Evolutionary conservation across 768 basidiomycete species (phyloP), one percentile per base, ranked within the genome.

Genomic region (Phaeotremella fagi): DNA sequence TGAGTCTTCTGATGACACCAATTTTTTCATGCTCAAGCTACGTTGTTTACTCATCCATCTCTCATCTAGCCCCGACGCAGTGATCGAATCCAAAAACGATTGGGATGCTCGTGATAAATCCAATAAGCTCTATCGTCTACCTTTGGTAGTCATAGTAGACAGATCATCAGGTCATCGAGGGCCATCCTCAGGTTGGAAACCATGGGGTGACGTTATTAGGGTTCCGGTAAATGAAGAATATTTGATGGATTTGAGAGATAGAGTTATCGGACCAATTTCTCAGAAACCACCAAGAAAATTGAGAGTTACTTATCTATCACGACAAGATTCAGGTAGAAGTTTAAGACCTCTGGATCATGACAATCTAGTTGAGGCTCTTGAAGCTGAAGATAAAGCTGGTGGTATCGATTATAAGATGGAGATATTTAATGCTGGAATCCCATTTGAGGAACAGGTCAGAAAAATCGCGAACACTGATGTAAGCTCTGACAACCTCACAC

Each of bases 121-220:
- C 12, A 20, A 38, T 6, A 44, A 50, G 38, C 20, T 54, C 3
- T 63, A 57, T 37, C 56, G 48, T 1, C 49, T 63, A 31, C 54
- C 59, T 5, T 45, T 51, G 20, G 54, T 53, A 18, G 36, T 55
- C 24, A 50, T 66, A 23, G 55, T 55, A 12, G 63, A 65, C 46
- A 56, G 67, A 31, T 25, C 50, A 42, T 57, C 47, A 0, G 67
- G 67, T 1, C 64, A 66, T 37, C 41, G 41, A 20, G 61, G 61
- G n/a, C 64, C 61, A 11, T 53, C 47, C 16, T 33, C 48, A 5
- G 52, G 44, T 6, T 54, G 43, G 47, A 69, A 66, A 43, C 64
- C 64, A 18, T 55, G 47, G 49, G 67, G 54, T 9, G 64, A 66
- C 37, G 67, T 55, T 9, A 48, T 69, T 22, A 52, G 59, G 12